phyloP scores from a whole-genome alignment of 2,329 filamentous ascomycete genomes.

The Aspergillus neotritici region DNA sequence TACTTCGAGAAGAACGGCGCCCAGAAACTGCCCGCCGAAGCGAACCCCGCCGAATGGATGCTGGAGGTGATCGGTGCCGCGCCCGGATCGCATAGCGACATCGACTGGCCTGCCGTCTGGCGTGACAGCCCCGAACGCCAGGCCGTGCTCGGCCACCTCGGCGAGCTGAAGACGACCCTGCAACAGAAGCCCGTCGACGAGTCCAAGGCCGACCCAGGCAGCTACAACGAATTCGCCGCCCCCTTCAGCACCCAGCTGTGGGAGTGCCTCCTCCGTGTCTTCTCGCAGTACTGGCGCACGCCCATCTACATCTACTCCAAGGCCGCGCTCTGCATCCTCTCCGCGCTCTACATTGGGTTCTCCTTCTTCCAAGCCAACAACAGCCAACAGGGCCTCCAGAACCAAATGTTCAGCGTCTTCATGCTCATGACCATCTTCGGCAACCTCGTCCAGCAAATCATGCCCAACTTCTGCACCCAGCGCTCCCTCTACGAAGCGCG shows the following conservation, averaged over 20 bases:
- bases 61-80: slow-evolving; percentile 56
- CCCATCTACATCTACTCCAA: slow-evolving; percentile 88
- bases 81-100: slow-evolving; percentile 57
- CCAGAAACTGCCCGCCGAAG: slow-evolving; percentile 52
- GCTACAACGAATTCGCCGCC: slow-evolving; percentile 74
- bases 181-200: slow-evolving; percentile 37
- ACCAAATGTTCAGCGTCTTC: slow-evolving; percentile 88
- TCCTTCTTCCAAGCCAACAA: slow-evolving; percentile 72
- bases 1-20: slow-evolving; percentile 65
- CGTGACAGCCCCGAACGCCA: slow-evolving; percentile 53
- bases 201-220: slow-evolving; percentile 43
- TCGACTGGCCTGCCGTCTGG: slow-evolving; percentile 63
- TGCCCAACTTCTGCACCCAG: slow-evolving; percentile 55
- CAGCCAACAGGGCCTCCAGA: slow-evolving; percentile 74
- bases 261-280: slow-evolving; percentile 67
- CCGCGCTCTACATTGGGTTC: slow-evolving; percentile 75
- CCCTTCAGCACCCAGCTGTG: slow-evolving; percentile 63
- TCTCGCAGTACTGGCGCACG: slow-evolving; percentile 88
- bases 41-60: slow-evolving; percentile 75
- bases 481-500: slow-evolving; percentile 56
- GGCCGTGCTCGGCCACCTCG: slow-evolving; percentile 53
- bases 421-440: slow-evolving; percentile 78
- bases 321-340: slow-evolving; percentile 58
- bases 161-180: slow-evolving; percentile 43
- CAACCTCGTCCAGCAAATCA: slow-evolving; percentile 48